Base-by-base conservation (phyloP, 805 yeast species). In the Candida alai region DNA sequence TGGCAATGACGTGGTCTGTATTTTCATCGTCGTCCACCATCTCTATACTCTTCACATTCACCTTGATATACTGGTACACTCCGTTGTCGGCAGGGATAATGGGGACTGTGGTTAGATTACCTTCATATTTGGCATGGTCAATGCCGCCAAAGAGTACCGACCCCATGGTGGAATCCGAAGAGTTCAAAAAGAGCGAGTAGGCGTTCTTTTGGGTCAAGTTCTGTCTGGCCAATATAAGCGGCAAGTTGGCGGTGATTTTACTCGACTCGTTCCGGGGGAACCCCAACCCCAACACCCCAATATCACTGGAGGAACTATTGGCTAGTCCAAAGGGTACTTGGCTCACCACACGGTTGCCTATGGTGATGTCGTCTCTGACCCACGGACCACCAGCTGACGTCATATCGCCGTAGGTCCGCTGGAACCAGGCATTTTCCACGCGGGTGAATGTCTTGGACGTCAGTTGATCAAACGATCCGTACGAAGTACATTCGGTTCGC, bases 141-240 rank as follows among this genome's bases (percentile, higher is more conserved):
- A 60, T 45, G 22, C 61, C 67, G 7, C 67, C 67, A 42, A 61
- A 61, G 16, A 59, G 36, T 13, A 61, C 40, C 18, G 36, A 37
- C 12, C 68, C 68, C 25, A 34, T 14, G 15, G 34, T 12, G 12
- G 47, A 52, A 22, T 43, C 48, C 2, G 39, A 32, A 1, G 45
- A 30, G 35, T 53, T 45, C 47, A 66, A 57, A 47, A 54, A 65
- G 34, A 66, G 53, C 10, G 68, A 62, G 46, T 65, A 66, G 19
- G 62, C 61, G 23, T 41, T 43, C 38, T 56, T 61, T 23, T 56
- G 43, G 42, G 61, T 63, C 35, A 44, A 37, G 6, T 71, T 70
- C 30, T 51, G 49, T 2, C 47, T 36, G 37, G 56, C 56, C 49
- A 66, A 51, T 13, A 50, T 47, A 19, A 42, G 39, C 4, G 72